Evolutionary conservation across 2,329 filamentous ascomycete genomes (phyloP).

Genomic region (Pezicula neosporulosa): DNA sequence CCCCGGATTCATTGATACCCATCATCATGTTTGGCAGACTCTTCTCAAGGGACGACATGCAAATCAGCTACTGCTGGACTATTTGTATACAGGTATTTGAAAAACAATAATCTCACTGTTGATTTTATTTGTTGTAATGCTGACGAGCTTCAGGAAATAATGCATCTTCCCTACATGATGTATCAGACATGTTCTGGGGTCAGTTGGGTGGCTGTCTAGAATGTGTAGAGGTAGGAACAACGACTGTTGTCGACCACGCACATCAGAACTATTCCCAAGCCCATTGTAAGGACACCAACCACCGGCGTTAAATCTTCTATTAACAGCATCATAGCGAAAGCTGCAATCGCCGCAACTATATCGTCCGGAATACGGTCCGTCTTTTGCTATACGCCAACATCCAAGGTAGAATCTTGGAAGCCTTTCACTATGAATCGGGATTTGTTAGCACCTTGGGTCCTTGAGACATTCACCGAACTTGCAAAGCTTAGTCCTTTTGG

Average conservation of each 20-base stretch:
- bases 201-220: slow-evolving; percentile 37
- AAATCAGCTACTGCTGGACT: slow-evolving; percentile 38
- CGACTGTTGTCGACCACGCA: slow-evolving; percentile 36
- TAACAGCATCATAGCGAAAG: slow-evolving; percentile 16
- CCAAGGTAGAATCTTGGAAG: slow-evolving; percentile 26
- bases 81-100: slow-evolving; percentile 32
- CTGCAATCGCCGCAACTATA: slow-evolving; percentile 36
- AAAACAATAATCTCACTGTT: slow-evolving; percentile 5
- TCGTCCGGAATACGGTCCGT: slow-evolving; percentile 43
- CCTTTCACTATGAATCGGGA: slow-evolving; percentile 24
- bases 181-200: slow-evolving; percentile 45
- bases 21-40: slow-evolving; percentile 29
- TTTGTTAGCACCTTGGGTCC: slow-evolving; percentile 31
- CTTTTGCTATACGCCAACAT: slow-evolving; percentile 37
- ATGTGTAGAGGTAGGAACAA: slow-evolving; percentile 38
- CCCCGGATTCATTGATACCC: slow-evolving; percentile 34
- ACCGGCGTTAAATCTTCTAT: slow-evolving; percentile 1
- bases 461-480: slow-evolving; percentile 33
- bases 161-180: slow-evolving; percentile 29
- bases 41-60: slow-evolving; percentile 34
- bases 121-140: background rate
- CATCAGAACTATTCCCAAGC: slow-evolving; percentile 30
- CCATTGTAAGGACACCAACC: slow-evolving; percentile 21
- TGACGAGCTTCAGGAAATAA: slow-evolving; percentile 30
- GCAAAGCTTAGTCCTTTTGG: slow-evolving; percentile 26